phyloP scores from a whole-genome alignment of 2,329 filamentous ascomycete species.

The Colletotrichum kahawae region DNA sequence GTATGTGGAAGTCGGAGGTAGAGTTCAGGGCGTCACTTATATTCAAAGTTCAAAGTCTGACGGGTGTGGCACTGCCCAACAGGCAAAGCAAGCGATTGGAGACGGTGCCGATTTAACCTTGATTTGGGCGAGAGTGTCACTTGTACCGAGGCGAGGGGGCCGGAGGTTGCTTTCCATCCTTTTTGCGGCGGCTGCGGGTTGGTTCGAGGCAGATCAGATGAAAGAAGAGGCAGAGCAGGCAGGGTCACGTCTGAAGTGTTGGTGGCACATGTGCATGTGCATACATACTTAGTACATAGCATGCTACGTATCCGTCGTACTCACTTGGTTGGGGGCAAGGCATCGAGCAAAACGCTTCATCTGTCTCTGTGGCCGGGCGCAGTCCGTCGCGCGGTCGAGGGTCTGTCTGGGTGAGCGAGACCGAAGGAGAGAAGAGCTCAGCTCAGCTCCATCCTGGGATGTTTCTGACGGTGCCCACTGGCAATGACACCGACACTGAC shows the following conservation, averaged over 20 bases:
- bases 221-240: neutral
- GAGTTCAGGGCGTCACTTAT: slow-evolving; percentile 7
- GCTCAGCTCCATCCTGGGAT: neutral
- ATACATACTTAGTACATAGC: too few relatives aligned
- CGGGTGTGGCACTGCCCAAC: neutral
- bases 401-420: neutral
- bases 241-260: neutral
- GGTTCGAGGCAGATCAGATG: neutral
- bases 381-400: neutral
- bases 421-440: neutral
- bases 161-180: neutral
- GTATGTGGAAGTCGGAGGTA: neutral
- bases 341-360: neutral
- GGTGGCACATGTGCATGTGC: neutral
- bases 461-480: neutral
- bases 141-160: neutral
- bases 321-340: neutral
- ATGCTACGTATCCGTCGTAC: neutral
- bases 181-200: neutral
- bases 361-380: neutral
- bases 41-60: neutral
- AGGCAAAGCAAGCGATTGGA: neutral
- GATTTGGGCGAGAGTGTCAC: neutral
- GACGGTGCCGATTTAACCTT: neutral
- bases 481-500: neutral